phyloP scores from a whole-genome alignment of 2,329 filamentous ascomycete species.

The Xylariaceae sp. region DNA sequence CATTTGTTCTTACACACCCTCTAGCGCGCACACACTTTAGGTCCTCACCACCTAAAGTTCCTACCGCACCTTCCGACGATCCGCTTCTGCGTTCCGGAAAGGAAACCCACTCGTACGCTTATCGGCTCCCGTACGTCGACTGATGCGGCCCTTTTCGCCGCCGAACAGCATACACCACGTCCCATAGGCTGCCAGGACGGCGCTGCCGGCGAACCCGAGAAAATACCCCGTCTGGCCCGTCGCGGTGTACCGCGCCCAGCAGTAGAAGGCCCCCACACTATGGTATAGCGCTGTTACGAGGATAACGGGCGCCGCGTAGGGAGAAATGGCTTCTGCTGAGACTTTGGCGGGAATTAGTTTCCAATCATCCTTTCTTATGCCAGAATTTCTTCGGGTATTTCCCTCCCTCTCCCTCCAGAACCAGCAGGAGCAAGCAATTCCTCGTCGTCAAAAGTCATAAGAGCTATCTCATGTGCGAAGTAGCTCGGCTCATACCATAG shows the following conservation, averaged over 20 bases:
- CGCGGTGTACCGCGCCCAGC: conserved; percentile 71
- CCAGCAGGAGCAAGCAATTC: too few relatives aligned
- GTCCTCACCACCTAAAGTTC: not conserved
- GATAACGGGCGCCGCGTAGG: conserved; percentile 70
- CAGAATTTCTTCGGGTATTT: too few relatives aligned
- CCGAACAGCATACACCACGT: conserved; percentile 64
- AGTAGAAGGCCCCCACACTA: conserved; percentile 65
- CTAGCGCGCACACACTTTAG: not conserved
- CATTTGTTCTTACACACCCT: too few relatives aligned
- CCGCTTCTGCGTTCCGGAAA: conserved; percentile 46
- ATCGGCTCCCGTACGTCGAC: conserved; percentile 49
- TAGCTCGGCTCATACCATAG: too few relatives aligned
- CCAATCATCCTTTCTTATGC: too few relatives aligned
- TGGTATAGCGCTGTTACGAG: conserved; percentile 73
- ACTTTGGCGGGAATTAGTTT: conserved; percentile 12
- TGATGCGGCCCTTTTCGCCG: conserved; percentile 44
- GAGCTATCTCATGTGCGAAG: too few relatives aligned
- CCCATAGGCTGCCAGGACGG: conserved; percentile 65
- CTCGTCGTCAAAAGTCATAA: too few relatives aligned
- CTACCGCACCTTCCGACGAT: conserved; percentile 39
- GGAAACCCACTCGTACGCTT: conserved; percentile 51
- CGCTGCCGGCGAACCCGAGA: conserved; percentile 64
- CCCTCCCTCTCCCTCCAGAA: too few relatives aligned
- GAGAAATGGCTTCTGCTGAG: conserved; percentile 52
- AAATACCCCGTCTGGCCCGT: conserved; percentile 64